Base-by-base conservation (phyloP, 2,329 filamentous ascomycete genomes). In the Chalara sp. region DNA sequence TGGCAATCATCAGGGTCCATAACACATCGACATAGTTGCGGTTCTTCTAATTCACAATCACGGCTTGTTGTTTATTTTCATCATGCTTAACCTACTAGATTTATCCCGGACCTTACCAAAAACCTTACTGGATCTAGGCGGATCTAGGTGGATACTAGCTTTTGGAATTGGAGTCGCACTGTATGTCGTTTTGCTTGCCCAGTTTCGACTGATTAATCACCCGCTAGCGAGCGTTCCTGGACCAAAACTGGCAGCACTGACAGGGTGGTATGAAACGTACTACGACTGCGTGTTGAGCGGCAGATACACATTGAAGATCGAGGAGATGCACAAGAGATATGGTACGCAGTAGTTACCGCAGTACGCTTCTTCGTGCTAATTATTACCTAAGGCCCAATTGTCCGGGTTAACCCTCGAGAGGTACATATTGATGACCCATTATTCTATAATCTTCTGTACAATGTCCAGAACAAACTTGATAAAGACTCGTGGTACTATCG, bases 191-290 rank as follows among this genome's bases (percentile, higher is more conserved):
- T n/a, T n/a, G n/a, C n/a, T n/a, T n/a, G n/a, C n/a, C n/a, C n/a
- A n/a, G n/a, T n/a, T n/a, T n/a, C n/a, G n/a, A n/a, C n/a, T n/a
- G n/a, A n/a, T n/a, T n/a, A n/a, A n/a, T n/a, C n/a, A n/a, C n/a
- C 64, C 63, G 7, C 53, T 67, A 10, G 56, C 60, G 6, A 43
- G 48, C 3, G 65, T 68, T 47, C 63, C 60, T 2, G 65, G 66
- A 4, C 66, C 65, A 6, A 63, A 52, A 37, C 47, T 63, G 1
- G 63, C 66, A 6, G 64, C 65, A 11, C 53, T 61, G 31, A 63
- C 60, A 6, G 45, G 44, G 35, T 62, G 55, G 59, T 64, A 63
- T 39, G 52, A 58, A 31, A 45, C 47, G 4, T 65, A 64, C 37
- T 63, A 50, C 41, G 59, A 65, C 28, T 45, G 49, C 33, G 2